These are phyloP conservation scores for Botrytis aclada DNA, from an alignment of 2,329 filamentous ascomycete genomes.

Conservation along the genomic window DNA sequence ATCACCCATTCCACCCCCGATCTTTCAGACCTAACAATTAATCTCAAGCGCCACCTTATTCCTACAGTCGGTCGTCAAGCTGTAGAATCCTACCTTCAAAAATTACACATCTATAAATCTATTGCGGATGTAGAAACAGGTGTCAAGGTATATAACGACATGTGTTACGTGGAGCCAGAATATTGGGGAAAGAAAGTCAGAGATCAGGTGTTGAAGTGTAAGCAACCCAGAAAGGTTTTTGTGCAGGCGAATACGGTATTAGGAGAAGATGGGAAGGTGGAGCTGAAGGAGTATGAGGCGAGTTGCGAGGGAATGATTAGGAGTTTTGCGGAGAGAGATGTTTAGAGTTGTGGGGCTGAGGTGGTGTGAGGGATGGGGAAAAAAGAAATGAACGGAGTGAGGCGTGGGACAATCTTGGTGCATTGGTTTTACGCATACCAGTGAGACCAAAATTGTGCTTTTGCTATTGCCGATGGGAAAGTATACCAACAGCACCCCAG, in stretches of 20 bases:
- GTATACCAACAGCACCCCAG: not conserved
- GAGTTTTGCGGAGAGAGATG: slow-evolving; percentile 66
- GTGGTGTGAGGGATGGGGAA: not conserved
- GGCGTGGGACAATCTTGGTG: not conserved
- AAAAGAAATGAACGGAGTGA: not conserved
- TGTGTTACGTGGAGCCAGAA: slow-evolving; percentile 75
- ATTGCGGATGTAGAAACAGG: slow-evolving; percentile 80
- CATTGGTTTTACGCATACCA: not conserved
- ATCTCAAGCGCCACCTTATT: slow-evolving; percentile 82
- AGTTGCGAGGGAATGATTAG: slow-evolving; percentile 77
- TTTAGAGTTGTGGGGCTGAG: slow-evolving; percentile 23
- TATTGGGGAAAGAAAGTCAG: slow-evolving; percentile 83
- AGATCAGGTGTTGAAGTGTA: slow-evolving; percentile 70
- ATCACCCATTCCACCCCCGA: slow-evolving; percentile 68
- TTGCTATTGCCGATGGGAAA: not conserved
- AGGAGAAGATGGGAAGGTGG: slow-evolving; percentile 66
- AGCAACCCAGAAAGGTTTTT: slow-evolving; percentile 85
- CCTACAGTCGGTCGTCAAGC: slow-evolving; percentile 75
- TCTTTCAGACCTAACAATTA: slow-evolving; percentile 76
- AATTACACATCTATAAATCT: slow-evolving; percentile 87
- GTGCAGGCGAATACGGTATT: slow-evolving; percentile 88
- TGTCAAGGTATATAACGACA: slow-evolving; percentile 75
- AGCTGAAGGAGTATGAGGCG: slow-evolving; percentile 81
- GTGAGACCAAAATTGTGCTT: not conserved
- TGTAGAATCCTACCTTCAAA: slow-evolving; percentile 83